These are phyloP conservation scores for Borealophlyctis nickersoniae DNA, from an alignment of 192 early-diverging fungal species.

Conservation along the genomic window DNA sequence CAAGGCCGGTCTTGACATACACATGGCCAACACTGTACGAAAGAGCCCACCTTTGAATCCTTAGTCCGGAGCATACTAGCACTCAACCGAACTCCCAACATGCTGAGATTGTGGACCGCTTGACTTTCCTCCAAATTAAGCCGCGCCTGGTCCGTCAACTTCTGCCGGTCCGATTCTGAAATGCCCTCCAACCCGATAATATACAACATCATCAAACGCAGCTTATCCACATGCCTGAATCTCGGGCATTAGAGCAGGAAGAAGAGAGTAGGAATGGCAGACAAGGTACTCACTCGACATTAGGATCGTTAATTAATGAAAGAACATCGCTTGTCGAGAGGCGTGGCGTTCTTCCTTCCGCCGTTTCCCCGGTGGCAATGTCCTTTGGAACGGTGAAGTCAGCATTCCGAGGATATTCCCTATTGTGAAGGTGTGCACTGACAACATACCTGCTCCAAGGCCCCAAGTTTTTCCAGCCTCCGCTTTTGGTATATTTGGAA, in stretches of 20 bases:
- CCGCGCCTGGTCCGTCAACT: slow-evolving; percentile 60
- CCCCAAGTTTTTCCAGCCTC: slow-evolving; percentile 56
- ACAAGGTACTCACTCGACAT: too few relatives aligned
- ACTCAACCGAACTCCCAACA: slow-evolving; percentile 68
- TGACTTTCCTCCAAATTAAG: slow-evolving; percentile 65
- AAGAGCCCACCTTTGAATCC: background rate
- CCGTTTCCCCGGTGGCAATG: slow-evolving; percentile 71
- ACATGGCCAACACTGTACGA: background rate
- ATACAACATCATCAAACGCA: slow-evolving; percentile 72
- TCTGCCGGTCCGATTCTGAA: slow-evolving; percentile 61
- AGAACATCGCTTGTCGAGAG: background rate
- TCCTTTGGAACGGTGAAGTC: slow-evolving; percentile 47
- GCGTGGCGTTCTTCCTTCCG: slow-evolving; percentile 48
- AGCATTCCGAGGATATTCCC: background rate
- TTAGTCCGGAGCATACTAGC: slow-evolving; percentile 34
- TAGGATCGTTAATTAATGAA: too few relatives aligned
- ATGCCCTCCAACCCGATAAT: slow-evolving; percentile 73
- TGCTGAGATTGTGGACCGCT: slow-evolving; percentile 69
- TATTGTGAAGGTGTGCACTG: slow-evolving; percentile 3
- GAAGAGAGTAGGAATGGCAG: too few relatives aligned
- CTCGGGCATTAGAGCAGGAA: background rate
- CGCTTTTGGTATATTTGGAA: slow-evolving; percentile 63
- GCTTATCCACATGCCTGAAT: slow-evolving; percentile 64
- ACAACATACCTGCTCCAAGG: slow-evolving; percentile 70
- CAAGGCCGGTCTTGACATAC: slow-evolving; percentile 7